Evolutionary conservation across 2,329 filamentous ascomycete genomes (phyloP).

Genomic region (Fusarium vanettenii): DNA sequence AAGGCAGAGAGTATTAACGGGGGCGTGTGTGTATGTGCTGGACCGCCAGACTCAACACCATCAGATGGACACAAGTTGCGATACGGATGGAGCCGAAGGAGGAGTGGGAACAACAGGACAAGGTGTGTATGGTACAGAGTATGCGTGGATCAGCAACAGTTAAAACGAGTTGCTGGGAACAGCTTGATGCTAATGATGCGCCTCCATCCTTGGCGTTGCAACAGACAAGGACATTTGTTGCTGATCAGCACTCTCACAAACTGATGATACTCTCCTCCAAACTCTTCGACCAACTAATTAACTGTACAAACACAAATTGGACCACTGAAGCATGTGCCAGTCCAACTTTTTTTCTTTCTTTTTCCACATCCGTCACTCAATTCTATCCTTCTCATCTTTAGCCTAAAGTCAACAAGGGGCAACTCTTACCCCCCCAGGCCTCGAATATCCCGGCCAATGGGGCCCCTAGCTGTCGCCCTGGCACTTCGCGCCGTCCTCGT

Average conservation of each 20-base stretch:
- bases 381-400: conserved; percentile 27
- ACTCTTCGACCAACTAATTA: background rate
- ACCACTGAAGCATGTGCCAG: background rate
- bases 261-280: background rate
- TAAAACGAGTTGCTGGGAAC: background rate
- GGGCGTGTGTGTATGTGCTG: conserved; percentile 13
- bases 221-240: background rate
- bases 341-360: background rate
- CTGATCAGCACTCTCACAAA: background rate
- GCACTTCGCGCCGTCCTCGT: conserved; percentile 26
- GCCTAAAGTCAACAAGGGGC: conserved; percentile 29
- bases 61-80: conserved; percentile 11
- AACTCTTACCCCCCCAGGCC: background rate
- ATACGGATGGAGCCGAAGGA: conserved; percentile 17
- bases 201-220: background rate
- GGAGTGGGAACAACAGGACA: conserved; percentile 14
- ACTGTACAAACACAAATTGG: background rate
- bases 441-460: conserved; percentile 36
- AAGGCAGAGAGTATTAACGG: background rate
- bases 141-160: background rate
- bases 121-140: background rate
- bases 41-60: conserved; percentile 8
- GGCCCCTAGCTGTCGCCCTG: conserved; percentile 1
- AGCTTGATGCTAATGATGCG: background rate
- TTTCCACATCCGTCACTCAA: background rate